phyloP scores from a whole-genome alignment of 768 basidiomycete genomes.

The Mycena belliarum region DNA sequence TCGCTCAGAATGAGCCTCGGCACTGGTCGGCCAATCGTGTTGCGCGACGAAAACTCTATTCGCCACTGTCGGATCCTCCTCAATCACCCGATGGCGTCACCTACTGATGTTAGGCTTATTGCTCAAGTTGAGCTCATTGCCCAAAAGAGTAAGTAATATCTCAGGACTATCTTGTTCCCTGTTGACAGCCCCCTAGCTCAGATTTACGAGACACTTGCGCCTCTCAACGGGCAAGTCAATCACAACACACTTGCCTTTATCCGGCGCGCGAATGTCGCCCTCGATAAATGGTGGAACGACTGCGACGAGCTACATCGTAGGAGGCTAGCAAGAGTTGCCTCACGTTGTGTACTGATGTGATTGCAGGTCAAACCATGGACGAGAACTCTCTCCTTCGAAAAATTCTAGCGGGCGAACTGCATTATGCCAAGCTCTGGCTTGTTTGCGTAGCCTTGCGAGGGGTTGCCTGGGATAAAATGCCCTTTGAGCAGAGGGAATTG shows the following conservation, averaged over 20 bases:
- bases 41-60: conserved; percentile 88
- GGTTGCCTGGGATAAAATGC: conserved; percentile 94
- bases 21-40: conserved; percentile 85
- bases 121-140: conserved; percentile 88
- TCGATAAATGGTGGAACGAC: conserved; percentile 91
- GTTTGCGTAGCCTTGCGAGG: conserved; percentile 91
- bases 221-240: conserved; percentile 84
- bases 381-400: conserved; percentile 85
- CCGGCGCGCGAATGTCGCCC: conserved; percentile 78
- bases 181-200: conserved; percentile 57
- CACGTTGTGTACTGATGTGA: not conserved
- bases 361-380: conserved; percentile 73
- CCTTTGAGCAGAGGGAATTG: conserved; percentile 90
- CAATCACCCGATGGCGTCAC: conserved; percentile 82
- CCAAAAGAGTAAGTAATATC: conserved; percentile 71
- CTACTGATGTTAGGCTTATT: conserved; percentile 86
- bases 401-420: conserved; percentile 83
- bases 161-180: not conserved
- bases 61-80: conserved; percentile 81
- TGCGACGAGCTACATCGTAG: conserved; percentile 83
- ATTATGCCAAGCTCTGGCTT: conserved; percentile 94
- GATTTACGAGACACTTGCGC: conserved; percentile 88
- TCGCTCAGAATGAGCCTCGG: conserved; percentile 80
- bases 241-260: conserved; percentile 85
- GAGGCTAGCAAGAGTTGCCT: conserved; percentile 23